Percentiles rank a stretch among this genome's conserved stretches.
phyloP scores from a whole-genome alignment of 352 stramenopile species.

The Aphanomyces euteiches region DNA sequence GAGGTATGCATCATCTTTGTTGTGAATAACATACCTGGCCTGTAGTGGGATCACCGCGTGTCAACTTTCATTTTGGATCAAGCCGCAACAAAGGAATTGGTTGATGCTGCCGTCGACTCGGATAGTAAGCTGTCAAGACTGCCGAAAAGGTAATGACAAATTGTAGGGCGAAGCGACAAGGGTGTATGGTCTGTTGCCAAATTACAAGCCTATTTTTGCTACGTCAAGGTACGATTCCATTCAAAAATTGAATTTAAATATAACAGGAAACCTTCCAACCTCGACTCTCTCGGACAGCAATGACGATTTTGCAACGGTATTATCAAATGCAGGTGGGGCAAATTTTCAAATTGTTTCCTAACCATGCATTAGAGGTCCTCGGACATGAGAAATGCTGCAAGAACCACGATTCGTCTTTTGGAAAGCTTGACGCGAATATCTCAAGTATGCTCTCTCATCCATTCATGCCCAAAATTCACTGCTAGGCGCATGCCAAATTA shows the following conservation, averaged over 20 bases:
- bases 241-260: neutral
- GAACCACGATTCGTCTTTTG: constrained; percentile 92
- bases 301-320: constrained; percentile 87
- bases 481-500: constrained; percentile 86
- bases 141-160: too few relatives aligned
- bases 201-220: constrained; percentile 89
- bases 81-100: constrained; percentile 51
- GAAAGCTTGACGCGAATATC: constrained; percentile 92
- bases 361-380: constrained; percentile 38
- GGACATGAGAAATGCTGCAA: constrained; percentile 56
- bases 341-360: constrained; percentile 24
- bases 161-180: constrained; percentile 18
- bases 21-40: constrained; percentile 1
- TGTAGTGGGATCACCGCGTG: constrained; percentile 91
- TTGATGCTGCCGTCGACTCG: too few relatives aligned
- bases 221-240: constrained; percentile 62
- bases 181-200: constrained; percentile 85
- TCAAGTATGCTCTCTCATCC: constrained; percentile 34
- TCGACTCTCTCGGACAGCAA: constrained; percentile 70
- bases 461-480: neutral
- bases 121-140: too few relatives aligned
- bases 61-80: constrained; percentile 94
- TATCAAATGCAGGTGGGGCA: constrained; percentile 72
- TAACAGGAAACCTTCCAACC: constrained; percentile 71
- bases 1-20: constrained; percentile 8